Base-by-base conservation (phyloP, 2,329 filamentous ascomycete species). In the Ilyonectria robusta region DNA sequence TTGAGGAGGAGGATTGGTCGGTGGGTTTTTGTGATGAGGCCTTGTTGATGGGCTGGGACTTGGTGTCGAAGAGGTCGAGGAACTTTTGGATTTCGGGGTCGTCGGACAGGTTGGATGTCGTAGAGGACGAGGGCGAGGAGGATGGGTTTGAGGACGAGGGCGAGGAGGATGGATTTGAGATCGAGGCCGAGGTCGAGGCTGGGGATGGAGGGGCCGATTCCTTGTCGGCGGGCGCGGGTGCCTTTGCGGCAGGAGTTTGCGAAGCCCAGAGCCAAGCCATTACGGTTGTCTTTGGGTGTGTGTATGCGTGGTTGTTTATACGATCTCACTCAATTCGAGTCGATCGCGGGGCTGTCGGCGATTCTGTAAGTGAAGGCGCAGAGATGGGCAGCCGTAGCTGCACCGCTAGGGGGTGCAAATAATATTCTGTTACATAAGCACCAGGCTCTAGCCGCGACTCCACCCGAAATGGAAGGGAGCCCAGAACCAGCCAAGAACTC, bases 231-330 rank as follows among this genome's bases (percentile, higher is more conserved):
- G 73, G 71, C 48, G 72, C 40, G 15, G 72, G 48, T 19, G 77
- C 68, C 71, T 79, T 78, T 15, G 65, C 64, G 17, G 81, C 67
- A 17, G 81, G 68, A 17, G 80, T 74, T n/a, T 79, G 70, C 6
- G 81, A 82, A 66, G 86, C 82, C 87, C 88, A 91, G 68, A 90
- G 81, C 89, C 89, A 91, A 71, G 88, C 88, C 89, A 91, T 91
- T 69, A 62, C 81, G 73, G 70, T 46, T 35, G 19, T 40, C 44
- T 50, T 35, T 55, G 37, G n/a, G 54, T 37, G 21, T 63, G 46
- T 67, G 40, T 56, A 35, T 60, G 44, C 48, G 26, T 33, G n/a
- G 33, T 63, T 53, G n/a, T 26, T 48, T 26, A 56, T 26, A 23
- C 23, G 21, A 13, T 19, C 17, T 66, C 50, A n/a, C 47, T 48